These are phyloP conservation scores for Coemansia brasiliensis DNA, from an alignment of 192 early-diverging fungal species.

Conservation along the genomic window DNA sequence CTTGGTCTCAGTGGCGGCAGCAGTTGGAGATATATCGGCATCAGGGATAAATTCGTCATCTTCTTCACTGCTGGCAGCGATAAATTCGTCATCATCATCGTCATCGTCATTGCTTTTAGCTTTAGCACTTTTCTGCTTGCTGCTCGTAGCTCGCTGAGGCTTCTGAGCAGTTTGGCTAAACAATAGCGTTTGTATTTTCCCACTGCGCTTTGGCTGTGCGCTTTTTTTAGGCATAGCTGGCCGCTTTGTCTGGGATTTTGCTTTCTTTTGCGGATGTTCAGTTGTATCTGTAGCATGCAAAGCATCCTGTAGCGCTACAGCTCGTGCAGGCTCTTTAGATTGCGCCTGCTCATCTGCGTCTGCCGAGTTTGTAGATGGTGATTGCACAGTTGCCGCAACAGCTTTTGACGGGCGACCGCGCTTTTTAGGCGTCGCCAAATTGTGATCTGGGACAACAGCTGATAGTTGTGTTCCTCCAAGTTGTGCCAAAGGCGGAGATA, in stretches of 20 bases:
- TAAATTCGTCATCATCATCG: background rate
- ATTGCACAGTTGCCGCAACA: background rate
- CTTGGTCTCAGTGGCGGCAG: background rate
- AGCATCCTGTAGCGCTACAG: too few species aligned
- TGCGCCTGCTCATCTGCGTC: too few species aligned
- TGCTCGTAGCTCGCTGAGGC: background rate
- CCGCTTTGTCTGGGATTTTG: too few species aligned
- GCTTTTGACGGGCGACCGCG: background rate
- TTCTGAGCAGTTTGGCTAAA: background rate
- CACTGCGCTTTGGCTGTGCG: background rate
- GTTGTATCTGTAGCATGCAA: too few species aligned
- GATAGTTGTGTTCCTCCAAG: background rate
- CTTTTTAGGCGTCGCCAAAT: too few species aligned
- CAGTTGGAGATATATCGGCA: too few species aligned
- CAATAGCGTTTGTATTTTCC: background rate
- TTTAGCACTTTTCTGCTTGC: background rate
- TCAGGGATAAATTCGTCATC: too few species aligned
- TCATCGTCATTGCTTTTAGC: background rate
- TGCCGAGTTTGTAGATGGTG: background rate
- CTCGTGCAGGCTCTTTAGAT: too few species aligned
- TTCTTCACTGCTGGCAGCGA: too few species aligned
- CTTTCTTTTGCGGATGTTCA: too few species aligned
- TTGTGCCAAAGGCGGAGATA: background rate
- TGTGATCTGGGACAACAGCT: background rate
- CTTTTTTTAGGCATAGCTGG: constrained; percentile 1